A percentile compares a stretch with the other conserved stretches of the same genome.
These are phyloP conservation scores for Chlorella vulgaris DNA, from an alignment of 139 green algal species.

Conservation along the genomic window DNA sequence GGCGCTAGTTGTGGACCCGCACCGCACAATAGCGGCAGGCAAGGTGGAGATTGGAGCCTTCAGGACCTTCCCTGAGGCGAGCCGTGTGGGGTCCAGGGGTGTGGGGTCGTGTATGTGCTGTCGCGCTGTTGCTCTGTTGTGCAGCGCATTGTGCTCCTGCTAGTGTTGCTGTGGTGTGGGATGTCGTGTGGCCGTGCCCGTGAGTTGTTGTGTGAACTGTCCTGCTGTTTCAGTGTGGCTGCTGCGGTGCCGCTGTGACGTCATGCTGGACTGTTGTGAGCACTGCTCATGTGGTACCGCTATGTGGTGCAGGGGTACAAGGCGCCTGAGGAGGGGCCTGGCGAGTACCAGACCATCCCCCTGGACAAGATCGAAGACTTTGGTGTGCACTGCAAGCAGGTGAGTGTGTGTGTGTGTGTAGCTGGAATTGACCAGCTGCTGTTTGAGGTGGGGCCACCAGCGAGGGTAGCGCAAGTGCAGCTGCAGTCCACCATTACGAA, in stretches of 20 bases:
- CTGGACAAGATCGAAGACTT: slow-evolving; percentile 99
- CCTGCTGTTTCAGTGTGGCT: too few species aligned
- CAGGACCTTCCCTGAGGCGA: slow-evolving; percentile 74
- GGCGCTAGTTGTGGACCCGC: slow-evolving; percentile 96
- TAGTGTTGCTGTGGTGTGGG: too few species aligned
- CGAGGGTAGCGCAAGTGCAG: too few species aligned
- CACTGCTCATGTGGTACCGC: too few species aligned
- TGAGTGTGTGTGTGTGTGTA: background rate
- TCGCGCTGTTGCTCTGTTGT: too few species aligned
- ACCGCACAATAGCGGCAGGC: slow-evolving; percentile 93
- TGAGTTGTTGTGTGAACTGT: too few species aligned
- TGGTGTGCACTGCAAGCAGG: slow-evolving; percentile 77
- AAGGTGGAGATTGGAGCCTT: slow-evolving; percentile 98
- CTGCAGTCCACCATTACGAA: too few species aligned
- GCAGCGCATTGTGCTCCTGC: too few species aligned
- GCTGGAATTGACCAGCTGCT: background rate
- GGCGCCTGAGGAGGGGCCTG: slow-evolving; percentile 77
- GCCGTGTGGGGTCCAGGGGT: background rate
- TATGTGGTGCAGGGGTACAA: slow-evolving; percentile 74
- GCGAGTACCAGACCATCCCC: slow-evolving; percentile 98
- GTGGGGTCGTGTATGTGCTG: background rate
- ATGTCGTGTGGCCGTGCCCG: too few species aligned
- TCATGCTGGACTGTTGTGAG: too few species aligned
- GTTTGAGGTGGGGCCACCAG: too few species aligned
- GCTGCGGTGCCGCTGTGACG: too few species aligned